Evolutionary conservation across 1,139 yeast species (phyloP), one percentile per base, ranked within the genome.

Genomic region (Yamadazyma dendronema): DNA sequence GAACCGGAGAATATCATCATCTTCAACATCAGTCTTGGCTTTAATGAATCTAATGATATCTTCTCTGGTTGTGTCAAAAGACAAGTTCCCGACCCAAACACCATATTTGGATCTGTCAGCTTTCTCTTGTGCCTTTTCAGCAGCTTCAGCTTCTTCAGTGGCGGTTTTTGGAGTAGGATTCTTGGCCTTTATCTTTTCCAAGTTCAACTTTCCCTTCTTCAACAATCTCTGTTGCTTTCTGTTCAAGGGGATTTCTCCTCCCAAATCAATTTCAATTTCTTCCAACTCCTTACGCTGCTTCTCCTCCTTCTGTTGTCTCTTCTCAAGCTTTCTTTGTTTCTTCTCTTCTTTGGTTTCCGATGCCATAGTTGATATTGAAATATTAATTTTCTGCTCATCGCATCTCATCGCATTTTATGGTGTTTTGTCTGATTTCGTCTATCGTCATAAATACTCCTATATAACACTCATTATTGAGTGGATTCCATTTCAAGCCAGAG

Each of bases 21-120:
- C 78, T 24, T 54, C 54, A 8, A 78, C 62, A 39, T 71, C 56
- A 34, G 92, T 76, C 53, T 83, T 85, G 9, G 77, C 72, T 3
- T 73, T 65, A 8, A 92, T 63, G 46, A 84, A 89, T 39, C 82
- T 71, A 10, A 68, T 65, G 17, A 92, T 57, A 44, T 89, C 95
- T 28, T 85, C 94, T 50, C 76, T 80, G 1, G 82, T 73, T 5
- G 97, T 89, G 38, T 86, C 94, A 52, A 84, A 94, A 0, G 96
- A 75, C 48, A 94, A 62, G 57, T 92, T 94, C 33, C 98, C 98
- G 32, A 92, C 77, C 98, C 98, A 92, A 17, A 89, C 94, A 32
- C 95, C 95, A 52, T 67, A 79, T 38, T 73, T 76, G 2, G 83
- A 72, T 48, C 72, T 73, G 42, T 47, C 47, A 33, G 54, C 54